Evolutionary conservation across 2,329 filamentous ascomycete species (phyloP).

Genomic region (Penicillium sp.): DNA sequence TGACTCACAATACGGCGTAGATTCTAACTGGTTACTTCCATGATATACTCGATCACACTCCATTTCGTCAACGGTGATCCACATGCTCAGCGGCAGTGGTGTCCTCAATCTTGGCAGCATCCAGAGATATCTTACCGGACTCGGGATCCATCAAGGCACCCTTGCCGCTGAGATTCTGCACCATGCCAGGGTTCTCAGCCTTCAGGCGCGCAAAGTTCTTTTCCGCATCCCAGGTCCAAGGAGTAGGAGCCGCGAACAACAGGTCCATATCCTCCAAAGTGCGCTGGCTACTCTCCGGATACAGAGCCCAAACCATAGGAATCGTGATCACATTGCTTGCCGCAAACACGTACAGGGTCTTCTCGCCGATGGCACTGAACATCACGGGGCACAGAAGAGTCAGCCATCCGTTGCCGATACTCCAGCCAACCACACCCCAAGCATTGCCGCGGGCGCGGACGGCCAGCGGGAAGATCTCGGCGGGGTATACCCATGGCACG

Average conservation of each 20-base stretch:
- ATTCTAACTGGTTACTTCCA: not conserved
- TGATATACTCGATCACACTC: not conserved
- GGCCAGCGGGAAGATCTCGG: conserved; percentile 71
- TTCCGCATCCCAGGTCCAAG: conserved; percentile 71
- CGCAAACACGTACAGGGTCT: conserved; percentile 72
- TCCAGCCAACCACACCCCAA: conserved; percentile 74
- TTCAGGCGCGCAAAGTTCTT: conserved; percentile 62
- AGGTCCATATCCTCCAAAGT: conserved; percentile 75
- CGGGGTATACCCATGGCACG: conserved; percentile 64
- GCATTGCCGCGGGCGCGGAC: conserved; percentile 72
- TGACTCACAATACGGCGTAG: not conserved
- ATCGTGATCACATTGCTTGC: conserved; percentile 65
- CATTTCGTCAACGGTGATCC: conserved; percentile 12
- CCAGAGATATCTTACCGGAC: conserved; percentile 22
- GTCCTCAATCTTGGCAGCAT: conserved; percentile 9
- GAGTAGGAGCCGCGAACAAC: conserved; percentile 64
- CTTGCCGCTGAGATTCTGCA: conserved; percentile 39
- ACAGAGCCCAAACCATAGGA: conserved; percentile 69
- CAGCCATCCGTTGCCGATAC: conserved; percentile 69
- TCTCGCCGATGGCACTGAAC: conserved; percentile 64
- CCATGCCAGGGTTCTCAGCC: conserved; percentile 56
- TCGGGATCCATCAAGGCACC: conserved; percentile 35
- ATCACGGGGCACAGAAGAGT: conserved; percentile 58
- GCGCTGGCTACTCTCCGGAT: conserved; percentile 71
- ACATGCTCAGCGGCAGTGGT: conserved; percentile 17